These are phyloP conservation scores for Phytophthora ohioensis DNA, from an alignment of 352 stramenopile genomes.

Conservation along the genomic window DNA sequence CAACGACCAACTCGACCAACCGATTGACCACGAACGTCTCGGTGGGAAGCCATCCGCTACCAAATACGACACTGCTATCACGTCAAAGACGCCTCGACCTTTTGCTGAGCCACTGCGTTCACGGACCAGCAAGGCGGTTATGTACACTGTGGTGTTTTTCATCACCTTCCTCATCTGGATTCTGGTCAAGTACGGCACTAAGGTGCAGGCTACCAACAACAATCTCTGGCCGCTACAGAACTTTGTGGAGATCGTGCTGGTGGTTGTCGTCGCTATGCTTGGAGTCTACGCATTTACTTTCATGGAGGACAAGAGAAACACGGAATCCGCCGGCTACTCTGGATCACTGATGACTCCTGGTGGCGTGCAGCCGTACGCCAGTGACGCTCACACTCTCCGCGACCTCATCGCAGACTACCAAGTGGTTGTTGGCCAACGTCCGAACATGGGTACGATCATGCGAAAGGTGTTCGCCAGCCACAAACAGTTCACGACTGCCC, in stretches of 20 bases:
- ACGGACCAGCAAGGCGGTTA: constrained; percentile 19
- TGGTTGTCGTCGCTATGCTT: constrained; percentile 17
- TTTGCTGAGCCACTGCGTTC: constrained; percentile 46
- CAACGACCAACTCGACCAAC: constrained; percentile 18
- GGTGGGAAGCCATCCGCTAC: constrained; percentile 11
- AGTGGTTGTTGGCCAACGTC: constrained; percentile 34
- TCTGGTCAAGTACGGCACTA: constrained; percentile 37
- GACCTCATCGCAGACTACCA: constrained; percentile 25
- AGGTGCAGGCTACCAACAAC: constrained; percentile 32
- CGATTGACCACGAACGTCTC: constrained; percentile 38
- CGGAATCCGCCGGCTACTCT: background rate
- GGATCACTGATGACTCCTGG: constrained; percentile 15
- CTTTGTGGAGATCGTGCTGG: constrained; percentile 44
- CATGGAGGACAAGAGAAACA: constrained; percentile 17
- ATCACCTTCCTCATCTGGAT: constrained; percentile 33
- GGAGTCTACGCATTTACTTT: constrained; percentile 24
- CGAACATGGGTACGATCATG: constrained; percentile 41
- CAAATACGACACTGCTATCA: constrained; percentile 8
- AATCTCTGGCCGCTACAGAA: constrained; percentile 57
- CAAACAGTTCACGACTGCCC: constrained; percentile 16
- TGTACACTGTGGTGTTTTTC: constrained; percentile 37
- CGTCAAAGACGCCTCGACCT: constrained; percentile 21
- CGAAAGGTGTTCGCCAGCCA: constrained; percentile 32
- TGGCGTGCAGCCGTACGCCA: constrained; percentile 16
- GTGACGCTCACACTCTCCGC: constrained; percentile 25